Percentiles rank a stretch among this genome's conserved stretches.
Conservation (phyloP, 441 rosid species). For the Kokia cookei region DNA sequence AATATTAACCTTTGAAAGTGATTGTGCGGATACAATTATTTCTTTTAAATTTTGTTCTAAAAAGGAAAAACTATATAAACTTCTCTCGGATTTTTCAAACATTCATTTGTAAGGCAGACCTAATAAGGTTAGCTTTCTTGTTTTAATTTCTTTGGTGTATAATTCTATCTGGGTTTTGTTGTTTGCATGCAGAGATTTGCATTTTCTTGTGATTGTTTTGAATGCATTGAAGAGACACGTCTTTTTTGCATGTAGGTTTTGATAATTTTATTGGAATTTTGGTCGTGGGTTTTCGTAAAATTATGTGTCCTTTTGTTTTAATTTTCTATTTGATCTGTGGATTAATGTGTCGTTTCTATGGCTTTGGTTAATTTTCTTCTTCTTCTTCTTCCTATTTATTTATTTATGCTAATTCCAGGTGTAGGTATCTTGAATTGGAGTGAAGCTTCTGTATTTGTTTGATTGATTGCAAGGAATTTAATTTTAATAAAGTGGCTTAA, state of each 20-base stretch:
- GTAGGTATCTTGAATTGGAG: not conserved
- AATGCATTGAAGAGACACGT: not conserved
- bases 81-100: not conserved
- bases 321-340: not conserved
- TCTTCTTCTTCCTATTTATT: not conserved
- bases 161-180: not conserved
- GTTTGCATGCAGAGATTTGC: not conserved
- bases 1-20: no score
- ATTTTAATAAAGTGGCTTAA: not conserved
- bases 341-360: not conserved
- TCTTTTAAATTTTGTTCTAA: not conserved
- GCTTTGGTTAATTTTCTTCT: not conserved
- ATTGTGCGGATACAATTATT: no score
- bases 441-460: not conserved
- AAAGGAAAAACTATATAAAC: not conserved
- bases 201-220: not conserved
- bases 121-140: not conserved
- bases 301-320: not conserved
- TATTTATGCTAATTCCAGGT: not conserved
- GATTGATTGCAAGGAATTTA: not conserved
- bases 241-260: not conserved
- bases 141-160: not conserved
- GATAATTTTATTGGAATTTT: not conserved
- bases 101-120: not conserved
- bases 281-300: not conserved